A percentile compares a stretch with the other conserved stretches of the same genome.
phyloP scores from a whole-genome alignment of 1,284 basidiomycete species.

The Sphaerobolus stellatus region DNA sequence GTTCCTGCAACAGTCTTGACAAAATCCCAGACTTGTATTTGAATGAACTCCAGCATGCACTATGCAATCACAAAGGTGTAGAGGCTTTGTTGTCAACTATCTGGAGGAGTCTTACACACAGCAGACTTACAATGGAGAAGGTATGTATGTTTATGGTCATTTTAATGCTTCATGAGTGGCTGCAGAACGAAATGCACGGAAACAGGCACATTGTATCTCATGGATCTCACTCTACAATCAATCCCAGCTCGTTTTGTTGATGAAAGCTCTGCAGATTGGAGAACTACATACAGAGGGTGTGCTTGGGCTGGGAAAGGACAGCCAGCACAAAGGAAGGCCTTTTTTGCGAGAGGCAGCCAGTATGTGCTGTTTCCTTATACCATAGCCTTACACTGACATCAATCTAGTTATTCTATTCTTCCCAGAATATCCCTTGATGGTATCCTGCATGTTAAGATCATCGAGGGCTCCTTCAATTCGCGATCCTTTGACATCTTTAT shows the following conservation, averaged over 20 bases:
- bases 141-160: background rate
- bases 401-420: conserved; percentile 37
- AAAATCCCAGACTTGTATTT: background rate
- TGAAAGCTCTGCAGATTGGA: background rate
- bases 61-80: background rate
- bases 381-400: conserved; percentile 4
- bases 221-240: background rate
- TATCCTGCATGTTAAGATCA: conserved; percentile 24
- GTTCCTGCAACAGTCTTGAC: conserved; percentile 1
- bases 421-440: conserved; percentile 32
- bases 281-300: conserved; percentile 1
- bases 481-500: conserved; percentile 29
- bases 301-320: conserved; percentile 25
- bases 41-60: background rate
- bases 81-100: background rate
- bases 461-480: conserved; percentile 28
- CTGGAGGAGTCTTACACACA: background rate
- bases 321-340: conserved; percentile 16
- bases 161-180: background rate
- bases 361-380: conserved; percentile 14
- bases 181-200: background rate
- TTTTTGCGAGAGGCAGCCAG: conserved; percentile 27
- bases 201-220: background rate
- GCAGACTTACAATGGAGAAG: conserved; percentile 3
- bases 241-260: background rate